Evolutionary conservation across 2,329 filamentous ascomycete species (phyloP).

Genomic region (Colletotrichum limetticola): DNA sequence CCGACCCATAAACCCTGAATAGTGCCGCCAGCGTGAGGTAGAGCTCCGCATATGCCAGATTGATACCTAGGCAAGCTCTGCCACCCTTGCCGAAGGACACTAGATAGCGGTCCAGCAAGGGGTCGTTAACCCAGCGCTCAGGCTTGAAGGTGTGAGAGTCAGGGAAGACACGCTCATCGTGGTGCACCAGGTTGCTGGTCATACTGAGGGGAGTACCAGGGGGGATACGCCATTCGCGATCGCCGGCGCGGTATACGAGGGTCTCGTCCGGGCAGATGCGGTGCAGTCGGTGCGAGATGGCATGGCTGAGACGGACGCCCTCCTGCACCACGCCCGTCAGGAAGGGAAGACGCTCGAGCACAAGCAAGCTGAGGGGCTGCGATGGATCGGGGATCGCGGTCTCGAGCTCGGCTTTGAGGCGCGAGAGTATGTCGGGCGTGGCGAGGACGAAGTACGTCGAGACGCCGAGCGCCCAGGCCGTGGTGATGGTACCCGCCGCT

Average conservation of each 20-base stretch:
- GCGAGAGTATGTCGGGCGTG: not conserved
- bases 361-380: not conserved
- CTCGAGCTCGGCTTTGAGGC: not conserved
- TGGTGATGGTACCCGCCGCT: not conserved
- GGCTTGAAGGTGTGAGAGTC: not conserved
- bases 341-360: not conserved
- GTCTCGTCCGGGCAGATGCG: not conserved
- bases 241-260: not conserved
- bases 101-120: not conserved
- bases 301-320: not conserved
- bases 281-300: not conserved
- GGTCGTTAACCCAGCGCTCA: not conserved
- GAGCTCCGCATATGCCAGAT: slow-evolving; percentile 1
- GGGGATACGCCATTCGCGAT: not conserved
- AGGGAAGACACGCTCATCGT: not conserved
- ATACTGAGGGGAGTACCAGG: not conserved
- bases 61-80: not conserved
- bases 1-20: not conserved
- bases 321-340: not conserved
- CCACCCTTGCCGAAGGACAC: not conserved
- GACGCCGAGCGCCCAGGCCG: not conserved
- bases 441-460: not conserved
- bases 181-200: not conserved
- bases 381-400: not conserved
- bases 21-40: not conserved